Percentiles rank a stretch among this genome's conserved stretches.
phyloP scores from a whole-genome alignment of 1,284 basidiomycete species.

The Pascua sp. region DNA sequence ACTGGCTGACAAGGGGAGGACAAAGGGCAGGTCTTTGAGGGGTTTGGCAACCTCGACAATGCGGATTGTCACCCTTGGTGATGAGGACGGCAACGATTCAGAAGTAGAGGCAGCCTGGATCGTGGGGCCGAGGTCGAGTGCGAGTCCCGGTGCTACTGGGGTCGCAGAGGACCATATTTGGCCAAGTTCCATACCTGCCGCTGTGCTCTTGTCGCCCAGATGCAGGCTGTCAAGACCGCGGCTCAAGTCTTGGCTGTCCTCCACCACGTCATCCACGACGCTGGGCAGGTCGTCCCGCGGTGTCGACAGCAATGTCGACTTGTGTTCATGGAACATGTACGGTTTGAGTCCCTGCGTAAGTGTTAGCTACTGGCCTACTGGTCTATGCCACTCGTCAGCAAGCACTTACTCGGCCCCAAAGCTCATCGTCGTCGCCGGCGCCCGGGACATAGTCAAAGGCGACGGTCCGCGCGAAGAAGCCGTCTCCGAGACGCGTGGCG shows the following conservation, averaged over 20 bases:
- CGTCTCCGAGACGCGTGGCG: constrained; percentile 26
- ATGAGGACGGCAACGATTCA: too few relatives aligned
- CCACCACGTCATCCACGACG: constrained; percentile 30
- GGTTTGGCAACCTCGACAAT: constrained; percentile 29
- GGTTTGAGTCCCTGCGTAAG: constrained; percentile 39
- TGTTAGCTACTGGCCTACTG: background rate
- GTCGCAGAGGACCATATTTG: background rate
- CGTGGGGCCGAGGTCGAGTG: constrained; percentile 27
- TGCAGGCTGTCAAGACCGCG: background rate
- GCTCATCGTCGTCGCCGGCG: constrained; percentile 50
- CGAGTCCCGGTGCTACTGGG: constrained; percentile 17
- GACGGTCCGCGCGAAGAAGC: constrained; percentile 27
- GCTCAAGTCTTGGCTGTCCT: background rate
- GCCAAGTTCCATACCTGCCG: background rate
- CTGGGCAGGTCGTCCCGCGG: constrained; percentile 36
- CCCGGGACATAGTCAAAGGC: constrained; percentile 50
- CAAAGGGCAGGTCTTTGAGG: constrained; percentile 10
- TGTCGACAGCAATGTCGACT: constrained; percentile 24
- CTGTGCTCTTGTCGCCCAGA: background rate
- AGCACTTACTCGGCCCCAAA: constrained; percentile 44
- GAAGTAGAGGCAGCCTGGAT: constrained; percentile 1
- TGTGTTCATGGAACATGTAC: constrained; percentile 35
- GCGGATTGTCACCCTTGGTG: constrained; percentile 10
- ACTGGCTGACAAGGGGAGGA: constrained; percentile 1
- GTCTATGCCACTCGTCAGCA: constrained; percentile 7